Base-by-base conservation (phyloP, 2,329 filamentous ascomycete genomes). In the Pseudocercospora eumusae region DNA sequence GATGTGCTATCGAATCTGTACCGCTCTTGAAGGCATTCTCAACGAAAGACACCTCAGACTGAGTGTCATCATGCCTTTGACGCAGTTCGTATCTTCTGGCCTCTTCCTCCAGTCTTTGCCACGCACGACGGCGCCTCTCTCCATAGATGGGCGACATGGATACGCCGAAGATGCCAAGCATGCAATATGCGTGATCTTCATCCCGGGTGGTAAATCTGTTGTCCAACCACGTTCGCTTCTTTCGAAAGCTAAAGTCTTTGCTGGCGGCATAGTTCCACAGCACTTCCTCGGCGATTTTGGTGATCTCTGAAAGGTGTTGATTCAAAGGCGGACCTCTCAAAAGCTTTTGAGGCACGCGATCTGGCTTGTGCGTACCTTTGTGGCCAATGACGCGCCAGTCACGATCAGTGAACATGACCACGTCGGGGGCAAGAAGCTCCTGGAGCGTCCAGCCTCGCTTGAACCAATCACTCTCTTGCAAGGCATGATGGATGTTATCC, bases 151-250 rank as follows among this genome's bases (percentile, higher is more conserved):
- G 54, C n/a, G 31, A 55, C 13, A 59, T 42, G 3, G 47, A 45
- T 2, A 67, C 60, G 11, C 45, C 60, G 21, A 68, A 54, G 13
- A 69, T 61, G 28, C 67, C 64, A 18, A 63, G 56, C 15, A 68
- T 57, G 33, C 55, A 52, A 44, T 68, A 68, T n/a, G 55, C 54
- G 33, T 59, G 60, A 57, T 68, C 67, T 54, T 69, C 66, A 2
- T 13, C 8, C 13, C 57, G 45, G 0, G 58, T 40, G 9, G 64
- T 65, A 27, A 49, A 13, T 49, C 67, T 45, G 31, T 59, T 45
- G 9, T 61, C 61, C 47, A 60, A 56, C 64, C 59, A 65, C 23
- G 45, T 15, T 27, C 65, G n/a, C 36, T 56, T 63, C 33, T 64
- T 60, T 2, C 63, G 50, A 40, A 59, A 27, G 11, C 27, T 56